Evolutionary conservation across 768 basidiomycete species (phyloP), one percentile per base, ranked within the genome.

Genomic region (Cystoderma amianthinum): DNA sequence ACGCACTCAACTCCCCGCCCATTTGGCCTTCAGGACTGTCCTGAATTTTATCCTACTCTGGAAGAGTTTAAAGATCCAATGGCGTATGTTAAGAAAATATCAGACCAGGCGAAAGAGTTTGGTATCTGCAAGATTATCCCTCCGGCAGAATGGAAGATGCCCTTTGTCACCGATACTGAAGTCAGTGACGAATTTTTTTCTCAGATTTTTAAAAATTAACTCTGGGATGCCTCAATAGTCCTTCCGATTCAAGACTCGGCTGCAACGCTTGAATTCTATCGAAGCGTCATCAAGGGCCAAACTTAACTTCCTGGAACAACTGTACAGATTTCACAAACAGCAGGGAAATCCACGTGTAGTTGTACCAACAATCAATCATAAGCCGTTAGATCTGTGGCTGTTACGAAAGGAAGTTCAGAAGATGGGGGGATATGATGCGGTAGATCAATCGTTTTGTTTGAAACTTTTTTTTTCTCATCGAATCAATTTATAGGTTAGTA

Each of bases 121-220:
- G 96, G 96, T 18, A 92, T 99, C 52, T 94, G 90, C 68, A 99
- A 99, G 69, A 80, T 99, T 43, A 77, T 97, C 18, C 96, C 96
- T 46, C 96, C 96, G 2, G 71, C 74, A 42, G 85, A 77, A 16
- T 99, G 96, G 96, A 77, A 85, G 52, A 95, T 96, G 82, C 90
- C 95, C 5, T 98, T 96, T 57, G 83, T 90, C 9, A 88, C 94
- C 34, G 84, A 97, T 58, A 91, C 91, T 13, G 89, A 93, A 78
- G 94, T 92, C 51, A 46, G 81, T 69, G 33, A 44, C 41, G 36
- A 38, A 41, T 28, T 30, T 46, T 30, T 44, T 41, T 16, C 33
- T 22, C 23, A n/a, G n/a, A n/a, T n/a, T 40, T 18, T 38, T 51
- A 66, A 74, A 58, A 69, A 34, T 78, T 71, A 62, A 5, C 71